These are phyloP conservation scores for Aspergillus ostianus DNA, from an alignment of 495 filamentous ascomycete genomes.

Conservation along the genomic window DNA sequence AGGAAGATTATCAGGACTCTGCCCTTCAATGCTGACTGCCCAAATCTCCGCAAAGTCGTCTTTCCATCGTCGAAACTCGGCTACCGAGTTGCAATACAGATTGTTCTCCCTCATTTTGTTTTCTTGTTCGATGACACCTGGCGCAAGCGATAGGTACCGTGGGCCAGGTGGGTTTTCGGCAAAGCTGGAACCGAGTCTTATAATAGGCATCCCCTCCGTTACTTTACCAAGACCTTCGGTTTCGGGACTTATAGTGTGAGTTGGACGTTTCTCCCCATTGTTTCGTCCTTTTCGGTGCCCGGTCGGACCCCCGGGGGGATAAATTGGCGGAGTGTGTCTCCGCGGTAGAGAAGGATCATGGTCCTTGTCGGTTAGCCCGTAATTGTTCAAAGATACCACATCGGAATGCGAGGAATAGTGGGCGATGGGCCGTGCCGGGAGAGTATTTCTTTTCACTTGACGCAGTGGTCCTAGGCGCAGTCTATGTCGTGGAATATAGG, in stretches of 20 bases:
- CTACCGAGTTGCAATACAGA: conserved; percentile 9
- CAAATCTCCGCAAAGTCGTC: conserved; percentile 26
- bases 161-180: no score
- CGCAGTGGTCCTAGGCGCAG: conserved; percentile 24
- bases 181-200: no score
- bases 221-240: no score
- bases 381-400: not conserved
- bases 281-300: no score
- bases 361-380: not conserved
- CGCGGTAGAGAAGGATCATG: not conserved
- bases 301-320: no score
- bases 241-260: no score
- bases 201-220: no score
- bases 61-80: conserved; percentile 20
- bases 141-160: not conserved
- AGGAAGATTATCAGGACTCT: conserved; percentile 16
- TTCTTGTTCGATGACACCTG: conserved; percentile 5
- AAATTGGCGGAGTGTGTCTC: not conserved
- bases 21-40: conserved; percentile 22
- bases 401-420: conserved; percentile 20
- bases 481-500: conserved; percentile 23
- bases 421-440: conserved; percentile 14
- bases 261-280: no score
- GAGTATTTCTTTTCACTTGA: conserved; percentile 14
- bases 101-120: conserved; percentile 15